Evolutionary conservation across 1,284 basidiomycete species (phyloP).

Genomic region (Leccinum huronense): DNA sequence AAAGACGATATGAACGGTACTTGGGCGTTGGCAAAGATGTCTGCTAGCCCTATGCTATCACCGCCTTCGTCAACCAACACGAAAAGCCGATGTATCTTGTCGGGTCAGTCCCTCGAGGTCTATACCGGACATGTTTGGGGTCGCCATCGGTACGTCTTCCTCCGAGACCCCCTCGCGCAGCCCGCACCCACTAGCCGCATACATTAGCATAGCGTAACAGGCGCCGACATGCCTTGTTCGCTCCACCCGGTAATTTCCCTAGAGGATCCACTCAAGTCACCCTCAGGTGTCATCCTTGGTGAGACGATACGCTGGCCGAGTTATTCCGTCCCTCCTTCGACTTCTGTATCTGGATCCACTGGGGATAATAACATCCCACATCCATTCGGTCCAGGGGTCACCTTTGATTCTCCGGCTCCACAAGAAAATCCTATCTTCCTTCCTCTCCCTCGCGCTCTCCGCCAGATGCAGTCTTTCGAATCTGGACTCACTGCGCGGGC

Average conservation of each 20-base stretch:
- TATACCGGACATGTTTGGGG: constrained; percentile 58
- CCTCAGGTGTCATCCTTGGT: constrained; percentile 56
- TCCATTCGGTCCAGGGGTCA: constrained; percentile 65
- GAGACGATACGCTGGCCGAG: constrained; percentile 61
- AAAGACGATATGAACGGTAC: constrained; percentile 65
- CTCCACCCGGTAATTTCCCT: constrained; percentile 18
- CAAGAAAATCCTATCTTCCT: constrained; percentile 35
- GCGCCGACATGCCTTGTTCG: constrained; percentile 56
- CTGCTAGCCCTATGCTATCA: constrained; percentile 75
- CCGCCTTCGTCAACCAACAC: constrained; percentile 73
- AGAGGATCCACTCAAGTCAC: constrained; percentile 18
- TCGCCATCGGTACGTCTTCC: constrained; percentile 28
- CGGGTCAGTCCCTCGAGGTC: constrained; percentile 63
- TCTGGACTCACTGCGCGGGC: constrained; percentile 70
- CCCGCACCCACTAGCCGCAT: constrained; percentile 49
- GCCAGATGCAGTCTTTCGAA: constrained; percentile 81
- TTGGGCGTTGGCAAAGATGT: constrained; percentile 62
- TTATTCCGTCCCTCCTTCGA: constrained; percentile 39
- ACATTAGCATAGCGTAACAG: constrained; percentile 78
- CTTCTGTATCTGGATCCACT: constrained; percentile 33
- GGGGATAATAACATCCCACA: constrained; percentile 37
- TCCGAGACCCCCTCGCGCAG: constrained; percentile 28
- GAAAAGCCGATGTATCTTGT: constrained; percentile 72
- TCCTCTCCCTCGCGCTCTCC: constrained; percentile 52
- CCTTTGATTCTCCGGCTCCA: constrained; percentile 58